phyloP scores from a whole-genome alignment of 1,139 yeast genomes.

The Starmera stellimalicola region DNA sequence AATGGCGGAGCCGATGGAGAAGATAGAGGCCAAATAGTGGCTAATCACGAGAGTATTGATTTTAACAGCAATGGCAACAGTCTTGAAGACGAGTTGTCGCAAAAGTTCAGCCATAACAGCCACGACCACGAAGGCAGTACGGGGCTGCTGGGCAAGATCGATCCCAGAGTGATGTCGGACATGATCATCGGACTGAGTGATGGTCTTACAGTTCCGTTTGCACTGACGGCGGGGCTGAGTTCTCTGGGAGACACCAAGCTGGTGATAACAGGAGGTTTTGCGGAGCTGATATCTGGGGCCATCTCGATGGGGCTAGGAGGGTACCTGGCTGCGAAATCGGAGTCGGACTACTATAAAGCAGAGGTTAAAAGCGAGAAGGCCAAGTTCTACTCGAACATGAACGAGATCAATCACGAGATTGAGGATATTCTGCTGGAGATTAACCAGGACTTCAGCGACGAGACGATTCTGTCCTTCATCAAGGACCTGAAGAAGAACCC shows the following conservation, averaged over 20 bases:
- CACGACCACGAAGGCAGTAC: conserved; percentile 1
- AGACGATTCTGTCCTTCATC: conserved; percentile 55
- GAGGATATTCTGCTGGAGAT: conserved; percentile 64
- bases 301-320: conserved; percentile 86
- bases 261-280: conserved; percentile 81
- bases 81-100: conserved; percentile 6
- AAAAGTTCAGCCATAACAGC: conserved; percentile 4
- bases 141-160: conserved; percentile 24
- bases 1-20: too few relatives aligned
- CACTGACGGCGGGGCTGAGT: conserved; percentile 73
- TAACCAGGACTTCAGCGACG: conserved; percentile 44
- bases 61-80: conserved; percentile 1
- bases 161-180: conserved; percentile 77
- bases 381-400: conserved; percentile 58
- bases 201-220: conserved; percentile 79
- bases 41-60: conserved; percentile 7
- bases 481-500: conserved; percentile 65
- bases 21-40: conserved; percentile 2
- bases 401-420: conserved; percentile 52
- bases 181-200: conserved; percentile 72
- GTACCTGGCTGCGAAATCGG: conserved; percentile 72
- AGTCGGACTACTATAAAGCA: conserved; percentile 57
- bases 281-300: conserved; percentile 75
- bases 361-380: conserved; percentile 67
- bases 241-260: conserved; percentile 66